A percentile compares a stretch with the other conserved stretches of the same genome.
phyloP scores from a whole-genome alignment of 78 protist genomes.

The Dictyostelium intermedium region DNA sequence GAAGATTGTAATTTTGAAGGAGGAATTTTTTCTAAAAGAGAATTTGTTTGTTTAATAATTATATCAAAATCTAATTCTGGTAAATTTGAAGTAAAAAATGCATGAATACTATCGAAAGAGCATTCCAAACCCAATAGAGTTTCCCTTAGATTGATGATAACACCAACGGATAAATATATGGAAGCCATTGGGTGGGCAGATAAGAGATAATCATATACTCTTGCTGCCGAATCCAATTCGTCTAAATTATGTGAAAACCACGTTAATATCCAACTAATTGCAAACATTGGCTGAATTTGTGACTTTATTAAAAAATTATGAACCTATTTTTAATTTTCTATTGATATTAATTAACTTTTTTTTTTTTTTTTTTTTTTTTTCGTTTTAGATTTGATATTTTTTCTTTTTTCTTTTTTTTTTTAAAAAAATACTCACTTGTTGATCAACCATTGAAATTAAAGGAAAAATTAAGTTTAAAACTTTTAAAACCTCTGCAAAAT shows the following conservation, averaged over 20 bases:
- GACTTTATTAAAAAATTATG: constrained; percentile 39
- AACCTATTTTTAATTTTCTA: too few relatives aligned
- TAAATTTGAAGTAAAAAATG: constrained; percentile 28
- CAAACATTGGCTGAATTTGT: constrained; percentile 61
- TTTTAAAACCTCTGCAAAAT: constrained; percentile 38
- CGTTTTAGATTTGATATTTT: too few relatives aligned
- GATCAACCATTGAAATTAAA: constrained; percentile 18
- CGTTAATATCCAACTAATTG: constrained; percentile 82
- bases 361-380: too few relatives aligned
- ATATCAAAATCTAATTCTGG: constrained; percentile 65
- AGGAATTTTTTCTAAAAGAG: constrained; percentile 33
- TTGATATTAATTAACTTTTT: too few relatives aligned
- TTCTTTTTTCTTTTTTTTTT: too few relatives aligned
- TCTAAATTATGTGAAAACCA: constrained; percentile 82
- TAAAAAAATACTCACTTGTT: neutral
- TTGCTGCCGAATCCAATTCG: constrained; percentile 27
- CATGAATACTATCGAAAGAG: constrained; percentile 45
- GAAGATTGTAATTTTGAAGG: constrained; percentile 49
- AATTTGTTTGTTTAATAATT: constrained; percentile 35
- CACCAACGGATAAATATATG: constrained; percentile 41
- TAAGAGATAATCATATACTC: constrained; percentile 65
- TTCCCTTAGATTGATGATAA: constrained; percentile 27
- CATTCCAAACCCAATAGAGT: constrained; percentile 44
- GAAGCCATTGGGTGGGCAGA: constrained; percentile 65
- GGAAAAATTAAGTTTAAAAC: constrained; percentile 46